Evolutionary conservation across 1,139 yeast genomes (phyloP).

Genomic region (Scheffersomyces parashehatae): DNA sequence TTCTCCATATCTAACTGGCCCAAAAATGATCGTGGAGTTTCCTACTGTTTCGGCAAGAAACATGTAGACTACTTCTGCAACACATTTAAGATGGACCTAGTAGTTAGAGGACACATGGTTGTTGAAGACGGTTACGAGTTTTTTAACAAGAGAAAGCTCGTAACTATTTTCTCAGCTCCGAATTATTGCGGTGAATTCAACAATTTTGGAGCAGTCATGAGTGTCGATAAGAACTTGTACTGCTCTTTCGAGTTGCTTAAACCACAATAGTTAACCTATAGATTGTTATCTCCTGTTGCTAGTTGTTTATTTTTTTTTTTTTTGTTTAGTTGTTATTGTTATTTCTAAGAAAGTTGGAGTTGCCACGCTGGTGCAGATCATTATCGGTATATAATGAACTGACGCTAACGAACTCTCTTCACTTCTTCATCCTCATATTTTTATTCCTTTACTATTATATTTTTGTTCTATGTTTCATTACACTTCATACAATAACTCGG

Average conservation of each 20-base stretch:
- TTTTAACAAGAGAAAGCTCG: conserved; percentile 73
- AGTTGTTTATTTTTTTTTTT: background rate
- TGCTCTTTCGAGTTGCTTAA: conserved; percentile 83
- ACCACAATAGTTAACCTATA: conserved; percentile 41
- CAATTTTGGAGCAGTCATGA: conserved; percentile 90
- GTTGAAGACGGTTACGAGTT: conserved; percentile 93
- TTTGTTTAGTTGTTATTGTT: background rate
- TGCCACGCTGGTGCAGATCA: no score
- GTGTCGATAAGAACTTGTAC: conserved; percentile 71
- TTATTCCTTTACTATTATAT: no score
- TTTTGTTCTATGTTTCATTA: no score
- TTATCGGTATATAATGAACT: no score
- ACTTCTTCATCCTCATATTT: no score
- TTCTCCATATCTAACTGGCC: conserved; percentile 62
- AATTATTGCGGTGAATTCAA: conserved; percentile 91
- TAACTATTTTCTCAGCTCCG: conserved; percentile 85
- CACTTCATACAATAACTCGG: no score
- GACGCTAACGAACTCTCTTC: no score
- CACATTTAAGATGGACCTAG: conserved; percentile 72
- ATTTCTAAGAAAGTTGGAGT: background rate
- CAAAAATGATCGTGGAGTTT: conserved; percentile 83
- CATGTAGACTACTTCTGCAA: conserved; percentile 73
- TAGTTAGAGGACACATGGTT: conserved; percentile 90
- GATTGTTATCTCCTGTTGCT: background rate
- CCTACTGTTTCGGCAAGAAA: conserved; percentile 74